These are phyloP conservation scores for Nephelium lappaceum DNA, from an alignment of 345 rosid genomes.

Conservation along the genomic window DNA sequence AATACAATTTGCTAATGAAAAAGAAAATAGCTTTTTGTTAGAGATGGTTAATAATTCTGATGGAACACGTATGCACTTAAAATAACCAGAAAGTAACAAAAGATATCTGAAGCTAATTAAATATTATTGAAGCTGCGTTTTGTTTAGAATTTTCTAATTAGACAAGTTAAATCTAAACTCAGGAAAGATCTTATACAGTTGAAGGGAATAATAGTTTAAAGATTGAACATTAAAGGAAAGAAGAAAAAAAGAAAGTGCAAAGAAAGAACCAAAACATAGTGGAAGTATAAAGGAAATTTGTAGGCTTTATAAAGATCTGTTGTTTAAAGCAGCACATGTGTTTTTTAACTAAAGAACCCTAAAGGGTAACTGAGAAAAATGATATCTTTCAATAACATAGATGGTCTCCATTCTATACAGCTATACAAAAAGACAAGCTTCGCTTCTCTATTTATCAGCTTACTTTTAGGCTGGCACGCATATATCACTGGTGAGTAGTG, in stretches of 20 bases:
- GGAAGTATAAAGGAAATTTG: constrained; percentile 24
- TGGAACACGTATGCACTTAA: not conserved
- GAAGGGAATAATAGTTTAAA: not conserved
- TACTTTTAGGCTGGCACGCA: constrained; percentile 9
- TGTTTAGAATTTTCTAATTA: not conserved
- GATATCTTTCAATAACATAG: constrained; percentile 8
- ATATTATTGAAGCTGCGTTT: not conserved
- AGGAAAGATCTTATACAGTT: not conserved
- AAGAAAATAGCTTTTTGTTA: not conserved
- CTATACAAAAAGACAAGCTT: constrained; percentile 2
- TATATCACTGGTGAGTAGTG: no score
- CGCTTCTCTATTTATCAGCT: not conserved
- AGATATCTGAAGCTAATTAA: constrained; percentile 8
- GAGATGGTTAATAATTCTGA: not conserved
- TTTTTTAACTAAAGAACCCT: not conserved
- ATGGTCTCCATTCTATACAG: constrained; percentile 35
- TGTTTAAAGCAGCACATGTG: constrained; percentile 15
- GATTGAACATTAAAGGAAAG: not conserved
- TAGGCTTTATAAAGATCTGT: constrained; percentile 27
- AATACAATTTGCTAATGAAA: not conserved
- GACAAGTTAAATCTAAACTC: not conserved
- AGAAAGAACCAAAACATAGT: constrained; percentile 6
- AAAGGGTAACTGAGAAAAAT: constrained; percentile 9
- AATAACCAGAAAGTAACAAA: not conserved
- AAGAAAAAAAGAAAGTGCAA: not conserved